Percentiles rank a stretch among this genome's conserved stretches.
Evolutionary conservation across 495 filamentous ascomycete species (phyloP).

Genomic region (Xylaria bambusicola): DNA sequence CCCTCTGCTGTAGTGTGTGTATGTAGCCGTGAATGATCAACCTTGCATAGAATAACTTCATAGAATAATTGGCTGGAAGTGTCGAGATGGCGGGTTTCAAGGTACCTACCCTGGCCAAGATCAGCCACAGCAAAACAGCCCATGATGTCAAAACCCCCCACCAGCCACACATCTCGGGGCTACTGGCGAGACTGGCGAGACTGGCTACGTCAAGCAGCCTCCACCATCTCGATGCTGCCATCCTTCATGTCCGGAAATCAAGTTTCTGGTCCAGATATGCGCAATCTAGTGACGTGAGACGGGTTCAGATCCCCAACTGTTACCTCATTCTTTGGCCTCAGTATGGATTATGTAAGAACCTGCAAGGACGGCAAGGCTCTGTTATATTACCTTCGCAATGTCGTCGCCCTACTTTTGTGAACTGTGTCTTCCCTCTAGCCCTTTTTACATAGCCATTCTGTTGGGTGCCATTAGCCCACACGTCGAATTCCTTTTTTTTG

Average conservation of each 20-base stretch:
- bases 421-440: neutral
- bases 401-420: neutral
- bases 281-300: constrained; percentile 11
- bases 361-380: neutral
- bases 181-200: too few species aligned
- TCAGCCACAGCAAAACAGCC: constrained; percentile 5
- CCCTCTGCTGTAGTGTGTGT: too few species aligned
- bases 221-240: constrained; percentile 10
- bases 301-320: neutral
- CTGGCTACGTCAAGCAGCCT: constrained; percentile 12
- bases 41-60: neutral
- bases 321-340: neutral
- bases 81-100: neutral
- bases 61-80: neutral
- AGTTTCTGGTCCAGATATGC: constrained; percentile 1
- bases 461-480: neutral
- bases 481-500: neutral
- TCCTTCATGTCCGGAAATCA: constrained; percentile 3
- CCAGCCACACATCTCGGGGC: constrained; percentile 5
- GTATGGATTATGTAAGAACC: constrained; percentile 1
- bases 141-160: constrained; percentile 15
- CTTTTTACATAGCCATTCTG: neutral
- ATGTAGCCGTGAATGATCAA: neutral
- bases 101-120: neutral
- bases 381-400: constrained; percentile 6